phyloP scores from a whole-genome alignment of 306 rosid species.

The Vicia faba region DNA sequence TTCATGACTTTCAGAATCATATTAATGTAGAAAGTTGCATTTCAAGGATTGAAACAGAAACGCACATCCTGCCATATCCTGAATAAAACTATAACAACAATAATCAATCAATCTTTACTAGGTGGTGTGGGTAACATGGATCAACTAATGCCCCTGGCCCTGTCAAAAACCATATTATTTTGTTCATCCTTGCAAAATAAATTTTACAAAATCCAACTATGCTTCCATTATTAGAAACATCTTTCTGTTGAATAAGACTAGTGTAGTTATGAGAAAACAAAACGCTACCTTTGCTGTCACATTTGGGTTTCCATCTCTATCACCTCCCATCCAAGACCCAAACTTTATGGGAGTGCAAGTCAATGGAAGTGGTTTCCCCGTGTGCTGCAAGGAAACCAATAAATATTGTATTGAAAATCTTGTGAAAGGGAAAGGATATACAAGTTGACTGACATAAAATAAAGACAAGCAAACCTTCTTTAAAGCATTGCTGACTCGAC shows the following conservation, averaged over 20 bases:
- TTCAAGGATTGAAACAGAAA: constrained; percentile 19
- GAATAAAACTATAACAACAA: constrained; percentile 2
- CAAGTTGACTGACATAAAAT: constrained; percentile 27
- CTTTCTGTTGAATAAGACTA: constrained; percentile 17
- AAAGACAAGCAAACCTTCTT: constrained; percentile 61
- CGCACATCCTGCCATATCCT: constrained; percentile 1
- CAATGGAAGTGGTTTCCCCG: constrained; percentile 90
- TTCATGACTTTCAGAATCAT: constrained; percentile 6
- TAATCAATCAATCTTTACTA: background rate
- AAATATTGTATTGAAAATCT: constrained; percentile 19
- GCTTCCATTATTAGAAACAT: constrained; percentile 14
- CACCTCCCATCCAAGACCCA: constrained; percentile 99
- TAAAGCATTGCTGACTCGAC: constrained; percentile 86
- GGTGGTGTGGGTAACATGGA: background rate
- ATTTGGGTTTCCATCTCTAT: constrained; percentile 96
- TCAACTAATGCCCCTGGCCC: background rate
- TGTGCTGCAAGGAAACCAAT: constrained; percentile 54
- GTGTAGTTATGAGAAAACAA: constrained; percentile 23
- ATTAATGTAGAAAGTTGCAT: background rate
- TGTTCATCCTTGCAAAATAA: background rate
- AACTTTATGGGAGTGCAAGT: constrained; percentile 89
- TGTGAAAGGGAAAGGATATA: constrained; percentile 32
- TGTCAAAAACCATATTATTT: constrained; percentile 2
- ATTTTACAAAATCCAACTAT: background rate
- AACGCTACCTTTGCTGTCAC: constrained; percentile 82